Base-by-base conservation (phyloP, 2,329 filamentous ascomycete species). In the Stachybotrys elegans region DNA sequence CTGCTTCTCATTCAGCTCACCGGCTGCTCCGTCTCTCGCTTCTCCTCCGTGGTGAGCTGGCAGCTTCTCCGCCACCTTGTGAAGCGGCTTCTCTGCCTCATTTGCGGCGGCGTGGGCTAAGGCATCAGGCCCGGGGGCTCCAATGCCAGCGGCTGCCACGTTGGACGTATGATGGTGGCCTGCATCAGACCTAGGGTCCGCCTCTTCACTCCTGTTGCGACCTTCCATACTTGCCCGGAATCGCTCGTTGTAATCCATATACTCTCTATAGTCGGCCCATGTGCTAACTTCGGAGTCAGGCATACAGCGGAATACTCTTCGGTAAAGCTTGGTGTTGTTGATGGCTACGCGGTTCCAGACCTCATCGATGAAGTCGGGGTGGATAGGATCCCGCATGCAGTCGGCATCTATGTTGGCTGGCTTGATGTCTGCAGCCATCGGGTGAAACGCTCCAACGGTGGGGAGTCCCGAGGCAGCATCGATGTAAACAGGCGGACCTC, bases 241-340 rank as follows among this genome's bases (percentile, higher is more conserved):
- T 37, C 83, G 79, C 52, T 86, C 81, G 16, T 78, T 76, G 61
- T 96, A 97, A 5, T 82, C 76, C 43, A 79, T 75, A 58, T 86
- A 95, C 52, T 94, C 86, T 50, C 88, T 85, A 66, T 98, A 98
- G 51, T 95, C 87, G 52, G 86, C 83, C 93, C 93, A 98, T 35
- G 86, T 92, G 51, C 82, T 84, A 21, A 95, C 93, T 59, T 96
- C 89, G 42, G 84, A 96, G 62, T 98, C 93, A 2, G 93, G 93
- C 87, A 95, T 94, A 65, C 91, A 96, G 38, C 91, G 83, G 71
- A 98, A 98, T 8, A 98, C 92, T 48, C 86, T 82, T 23, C 93
- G 86, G 69, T 88, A 98, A 39, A 98, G 78, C 60, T 90, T 92
- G 4, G 93, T 98, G 62, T 98, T 98, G 70, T 97, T 97, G 50